These are phyloP conservation scores for Coemansia sp. DNA, from an alignment of 192 early-diverging fungal species.

Conservation along the genomic window DNA sequence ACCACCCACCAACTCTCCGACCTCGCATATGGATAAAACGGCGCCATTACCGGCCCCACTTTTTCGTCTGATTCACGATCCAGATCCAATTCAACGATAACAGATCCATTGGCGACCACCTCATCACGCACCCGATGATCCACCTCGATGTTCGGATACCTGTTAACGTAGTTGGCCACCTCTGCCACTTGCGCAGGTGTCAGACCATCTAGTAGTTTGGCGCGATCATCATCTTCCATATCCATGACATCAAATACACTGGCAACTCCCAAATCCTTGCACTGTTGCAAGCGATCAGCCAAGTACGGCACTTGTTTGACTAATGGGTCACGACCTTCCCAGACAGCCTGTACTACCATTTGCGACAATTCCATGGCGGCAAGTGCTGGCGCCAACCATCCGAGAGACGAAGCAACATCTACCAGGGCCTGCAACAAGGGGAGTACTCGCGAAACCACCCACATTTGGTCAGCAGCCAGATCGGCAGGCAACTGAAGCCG, in stretches of 20 bases:
- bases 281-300: slow-evolving; percentile 25
- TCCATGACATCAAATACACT: slow-evolving; percentile 94
- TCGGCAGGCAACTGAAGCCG: slow-evolving; percentile 88
- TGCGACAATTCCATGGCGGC: slow-evolving; percentile 96
- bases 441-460: slow-evolving; percentile 65
- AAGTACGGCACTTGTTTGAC: slow-evolving; percentile 90
- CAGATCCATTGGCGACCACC: slow-evolving; percentile 64
- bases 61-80: slow-evolving; percentile 84
- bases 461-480: slow-evolving; percentile 87
- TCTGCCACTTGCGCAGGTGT: slow-evolving; percentile 61
- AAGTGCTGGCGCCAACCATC: slow-evolving; percentile 87
- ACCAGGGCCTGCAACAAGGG: slow-evolving; percentile 91
- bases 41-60: slow-evolving; percentile 82
- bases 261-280: slow-evolving; percentile 57
- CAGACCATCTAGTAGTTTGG: slow-evolving; percentile 63
- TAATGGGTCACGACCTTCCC: slow-evolving; percentile 90
- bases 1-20: slow-evolving; percentile 99
- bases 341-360: slow-evolving; percentile 96
- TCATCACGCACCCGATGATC: slow-evolving; percentile 68
- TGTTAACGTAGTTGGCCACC: slow-evolving; percentile 85
- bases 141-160: slow-evolving; percentile 92
- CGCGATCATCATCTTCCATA: slow-evolving; percentile 85
- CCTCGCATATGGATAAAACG: slow-evolving; percentile 87
- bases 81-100: slow-evolving; percentile 69
- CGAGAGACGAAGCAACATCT: slow-evolving; percentile 90